phyloP scores from a whole-genome alignment of 2,329 filamentous ascomycete genomes.

The Scedosporium dehoogii region DNA sequence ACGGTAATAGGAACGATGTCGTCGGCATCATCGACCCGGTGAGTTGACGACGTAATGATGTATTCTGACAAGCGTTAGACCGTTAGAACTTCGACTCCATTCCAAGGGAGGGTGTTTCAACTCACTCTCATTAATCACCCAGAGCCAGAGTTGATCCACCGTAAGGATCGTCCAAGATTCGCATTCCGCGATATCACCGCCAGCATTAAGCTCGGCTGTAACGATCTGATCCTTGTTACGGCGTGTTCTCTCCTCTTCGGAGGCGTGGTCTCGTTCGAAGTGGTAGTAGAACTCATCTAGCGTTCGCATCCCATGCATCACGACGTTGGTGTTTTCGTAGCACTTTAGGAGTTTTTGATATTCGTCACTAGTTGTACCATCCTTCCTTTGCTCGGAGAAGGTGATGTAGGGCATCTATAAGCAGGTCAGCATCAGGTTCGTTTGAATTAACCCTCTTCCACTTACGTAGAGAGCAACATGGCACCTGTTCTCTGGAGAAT shows the following conservation, averaged over 20 bases:
- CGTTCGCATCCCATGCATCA: conserved; percentile 10
- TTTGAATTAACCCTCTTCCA: not conserved
- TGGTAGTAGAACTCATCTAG: conserved; percentile 13
- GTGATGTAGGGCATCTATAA: conserved; percentile 2
- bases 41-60: conserved; percentile 1
- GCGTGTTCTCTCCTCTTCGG: not conserved
- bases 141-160: conserved; percentile 14
- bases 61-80: not conserved
- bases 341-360: not conserved
- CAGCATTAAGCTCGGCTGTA: conserved; percentile 3
- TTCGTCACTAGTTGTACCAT: not conserved
- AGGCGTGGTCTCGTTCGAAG: conserved; percentile 3
- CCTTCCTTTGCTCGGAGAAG: not conserved
- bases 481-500: not conserved
- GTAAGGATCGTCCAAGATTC: conserved; percentile 7
- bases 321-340: not conserved
- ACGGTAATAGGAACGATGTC: not conserved
- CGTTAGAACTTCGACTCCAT: not conserved
- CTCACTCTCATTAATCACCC: conserved; percentile 11
- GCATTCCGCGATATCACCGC: not conserved
- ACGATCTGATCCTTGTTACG: conserved; percentile 11
- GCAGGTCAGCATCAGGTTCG: not conserved
- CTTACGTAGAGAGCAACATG: not conserved
- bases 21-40: not conserved
- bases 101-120: not conserved